These are phyloP conservation scores for Fusarium graminum DNA, from an alignment of 2,329 filamentous ascomycete genomes.

Conservation along the genomic window DNA sequence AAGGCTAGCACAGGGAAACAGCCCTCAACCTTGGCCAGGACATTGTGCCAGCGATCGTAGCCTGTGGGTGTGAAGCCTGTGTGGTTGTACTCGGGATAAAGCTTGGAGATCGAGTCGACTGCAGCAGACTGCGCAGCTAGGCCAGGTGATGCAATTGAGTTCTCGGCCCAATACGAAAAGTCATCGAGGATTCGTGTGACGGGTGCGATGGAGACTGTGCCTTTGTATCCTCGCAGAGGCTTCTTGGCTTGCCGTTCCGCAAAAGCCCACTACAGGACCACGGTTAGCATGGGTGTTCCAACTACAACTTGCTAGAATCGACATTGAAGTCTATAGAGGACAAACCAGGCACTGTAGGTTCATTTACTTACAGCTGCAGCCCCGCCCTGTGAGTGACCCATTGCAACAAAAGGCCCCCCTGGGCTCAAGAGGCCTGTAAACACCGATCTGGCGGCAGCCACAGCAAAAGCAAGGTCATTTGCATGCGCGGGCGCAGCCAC, in stretches of 20 bases:
- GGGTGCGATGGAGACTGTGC: conserved; percentile 29
- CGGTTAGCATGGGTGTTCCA: not conserved
- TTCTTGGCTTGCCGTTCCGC: conserved; percentile 31
- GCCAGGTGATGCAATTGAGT: conserved; percentile 12
- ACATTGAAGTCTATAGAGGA: not conserved
- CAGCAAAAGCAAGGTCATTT: conserved; percentile 34
- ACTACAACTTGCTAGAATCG: fast-evolving
- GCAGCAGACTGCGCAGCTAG: conserved; percentile 11
- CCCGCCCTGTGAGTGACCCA: conserved; percentile 7
- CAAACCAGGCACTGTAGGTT: not conserved
- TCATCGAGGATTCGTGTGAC: conserved; percentile 31
- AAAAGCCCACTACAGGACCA: conserved; percentile 18
- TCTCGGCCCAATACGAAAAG: conserved; percentile 16
- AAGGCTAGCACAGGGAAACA: conserved; percentile 26
- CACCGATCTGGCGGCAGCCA: conserved; percentile 24
- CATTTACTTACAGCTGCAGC: conserved; percentile 8
- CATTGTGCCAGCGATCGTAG: conserved; percentile 36
- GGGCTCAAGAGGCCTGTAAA: conserved; percentile 10
- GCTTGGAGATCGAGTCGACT: conserved; percentile 29
- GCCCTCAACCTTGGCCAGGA: conserved; percentile 19
- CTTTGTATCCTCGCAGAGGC: conserved; percentile 30
- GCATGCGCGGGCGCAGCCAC: conserved; percentile 30
- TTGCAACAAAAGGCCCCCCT: not conserved
- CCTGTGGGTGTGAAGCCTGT: conserved; percentile 17
- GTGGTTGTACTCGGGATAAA: conserved; percentile 33